These are phyloP conservation scores for Leishmania tropica DNA, from an alignment of 208 protist species.

Conservation along the genomic window DNA sequence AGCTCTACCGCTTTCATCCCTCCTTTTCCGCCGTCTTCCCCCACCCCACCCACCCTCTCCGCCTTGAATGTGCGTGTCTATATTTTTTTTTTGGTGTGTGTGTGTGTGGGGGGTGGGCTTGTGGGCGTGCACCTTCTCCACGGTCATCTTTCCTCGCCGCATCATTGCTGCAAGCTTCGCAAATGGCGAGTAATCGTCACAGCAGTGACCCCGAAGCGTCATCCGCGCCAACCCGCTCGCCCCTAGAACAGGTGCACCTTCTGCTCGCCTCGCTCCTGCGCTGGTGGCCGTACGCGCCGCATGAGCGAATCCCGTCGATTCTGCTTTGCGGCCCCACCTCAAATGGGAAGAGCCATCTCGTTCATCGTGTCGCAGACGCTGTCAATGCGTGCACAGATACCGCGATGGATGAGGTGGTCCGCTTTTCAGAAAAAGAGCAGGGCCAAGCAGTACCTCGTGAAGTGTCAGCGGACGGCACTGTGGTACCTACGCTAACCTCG, in stretches of 20 bases:
- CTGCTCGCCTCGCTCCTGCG: conserved; percentile 45
- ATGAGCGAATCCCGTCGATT: conserved; percentile 39
- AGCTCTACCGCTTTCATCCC: background rate
- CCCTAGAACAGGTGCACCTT: conserved; percentile 19
- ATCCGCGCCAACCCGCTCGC: background rate
- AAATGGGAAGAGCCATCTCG: conserved; percentile 71
- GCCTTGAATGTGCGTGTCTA: background rate
- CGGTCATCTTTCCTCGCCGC: background rate
- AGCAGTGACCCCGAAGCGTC: background rate
- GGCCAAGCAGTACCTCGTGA: background rate
- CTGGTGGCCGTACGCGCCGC: conserved; percentile 49
- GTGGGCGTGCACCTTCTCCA: background rate
- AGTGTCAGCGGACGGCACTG: background rate
- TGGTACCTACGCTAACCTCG: background rate
- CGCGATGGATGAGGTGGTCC: background rate
- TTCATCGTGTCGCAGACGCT: conserved; percentile 17
- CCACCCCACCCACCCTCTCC: background rate
- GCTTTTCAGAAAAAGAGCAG: background rate
- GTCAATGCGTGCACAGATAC: background rate
- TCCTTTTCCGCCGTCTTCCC: background rate
- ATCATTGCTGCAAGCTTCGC: background rate
- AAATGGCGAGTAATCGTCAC: background rate
- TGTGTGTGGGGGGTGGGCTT: too few species aligned
- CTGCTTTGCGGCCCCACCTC: conserved; percentile 58
- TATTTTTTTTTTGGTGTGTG: too few species aligned